Evolutionary conservation across 2,329 filamentous ascomycete genomes (phyloP), one percentile per base, ranked within the genome.

Genomic region (Colletotrichum scovillei): DNA sequence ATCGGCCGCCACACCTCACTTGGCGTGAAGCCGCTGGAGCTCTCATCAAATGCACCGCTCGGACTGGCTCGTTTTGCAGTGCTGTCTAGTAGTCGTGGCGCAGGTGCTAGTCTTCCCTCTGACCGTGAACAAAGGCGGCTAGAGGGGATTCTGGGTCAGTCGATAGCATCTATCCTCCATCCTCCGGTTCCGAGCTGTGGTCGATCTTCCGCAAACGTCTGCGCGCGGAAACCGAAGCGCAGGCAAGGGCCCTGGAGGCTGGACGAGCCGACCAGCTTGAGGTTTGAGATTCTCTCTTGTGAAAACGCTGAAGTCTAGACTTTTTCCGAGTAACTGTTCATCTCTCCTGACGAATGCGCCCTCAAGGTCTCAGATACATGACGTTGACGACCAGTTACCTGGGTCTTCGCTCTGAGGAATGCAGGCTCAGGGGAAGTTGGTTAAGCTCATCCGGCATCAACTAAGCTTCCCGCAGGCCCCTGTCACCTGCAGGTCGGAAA

Each of bases 361-460:
- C 52, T 32, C 28, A 26, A 57, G 19, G 12, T 12, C 11, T 30
- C 38, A 58, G 19, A n/a, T 2, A n/a, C 52, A 63, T 63, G 58
- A 69, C 69, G 35, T 69, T 32, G 65, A 42, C 24, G 19, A 53
- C 35, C 42, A n/a, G 19, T 49, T 49, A 8, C 42, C 14, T 14
- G 8, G 46, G 53, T 56, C 53, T 52, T 60, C 56, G 52, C 11
- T 38, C 2, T 19, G 22, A 60, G 59, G 22, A 69, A 64, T 52
- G 46, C 56, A 38, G 53, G 38, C 38, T 35, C 53, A 59, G 67
- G 46, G 32, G 11, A 65, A 26, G 16, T 64, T 24, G 60, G 65
- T 70, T 73, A 73, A 73, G 67, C 71, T 73, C 71, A 57, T 49
- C 55, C 30, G 28, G 9, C 67, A 63, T 63, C 62, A 53, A 53